These are phyloP conservation scores for Marasmius fiardii DNA, from an alignment of 1,284 basidiomycete species.

Conservation along the genomic window DNA sequence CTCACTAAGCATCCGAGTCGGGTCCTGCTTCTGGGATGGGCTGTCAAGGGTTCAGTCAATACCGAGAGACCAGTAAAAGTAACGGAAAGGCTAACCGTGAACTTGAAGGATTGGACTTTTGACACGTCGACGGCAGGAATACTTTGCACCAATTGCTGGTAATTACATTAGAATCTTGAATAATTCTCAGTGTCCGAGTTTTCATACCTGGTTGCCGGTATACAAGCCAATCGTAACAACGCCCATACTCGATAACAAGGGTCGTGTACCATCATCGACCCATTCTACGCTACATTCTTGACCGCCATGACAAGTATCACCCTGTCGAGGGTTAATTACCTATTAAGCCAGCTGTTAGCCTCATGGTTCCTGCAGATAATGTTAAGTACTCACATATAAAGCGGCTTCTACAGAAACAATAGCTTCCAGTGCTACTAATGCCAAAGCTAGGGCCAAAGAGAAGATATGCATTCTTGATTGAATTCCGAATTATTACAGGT, in stretches of 20 bases:
- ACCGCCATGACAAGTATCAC: conserved; percentile 46
- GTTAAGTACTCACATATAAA: conserved; percentile 8
- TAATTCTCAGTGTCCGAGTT: neutral
- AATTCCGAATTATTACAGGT: neutral
- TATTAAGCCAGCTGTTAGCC: conserved; percentile 20
- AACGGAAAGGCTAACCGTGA: conserved; percentile 41
- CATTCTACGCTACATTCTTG: conserved; percentile 51
- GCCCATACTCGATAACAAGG: conserved; percentile 47
- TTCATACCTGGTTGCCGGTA: conserved; percentile 45
- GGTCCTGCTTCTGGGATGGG: conserved; percentile 49
- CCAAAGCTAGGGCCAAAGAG: conserved; percentile 8
- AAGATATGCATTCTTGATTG: neutral
- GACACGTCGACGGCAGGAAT: conserved; percentile 51
- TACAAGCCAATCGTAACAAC: conserved; percentile 50
- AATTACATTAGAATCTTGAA: neutral
- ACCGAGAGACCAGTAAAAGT: neutral
- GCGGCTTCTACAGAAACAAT: conserved; percentile 8
- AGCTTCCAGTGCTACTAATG: conserved; percentile 11
- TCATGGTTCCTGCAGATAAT: neutral
- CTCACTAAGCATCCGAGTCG: conserved; percentile 51
- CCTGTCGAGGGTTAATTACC: conserved; percentile 45
- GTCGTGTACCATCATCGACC: conserved; percentile 57
- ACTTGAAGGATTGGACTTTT: conserved; percentile 45
- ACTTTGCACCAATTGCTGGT: conserved; percentile 52
- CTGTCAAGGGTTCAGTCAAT: conserved; percentile 19